Evolutionary conservation across 2,329 filamentous ascomycete species (phyloP).

Genomic region (Hymenoscyphus albidus): DNA sequence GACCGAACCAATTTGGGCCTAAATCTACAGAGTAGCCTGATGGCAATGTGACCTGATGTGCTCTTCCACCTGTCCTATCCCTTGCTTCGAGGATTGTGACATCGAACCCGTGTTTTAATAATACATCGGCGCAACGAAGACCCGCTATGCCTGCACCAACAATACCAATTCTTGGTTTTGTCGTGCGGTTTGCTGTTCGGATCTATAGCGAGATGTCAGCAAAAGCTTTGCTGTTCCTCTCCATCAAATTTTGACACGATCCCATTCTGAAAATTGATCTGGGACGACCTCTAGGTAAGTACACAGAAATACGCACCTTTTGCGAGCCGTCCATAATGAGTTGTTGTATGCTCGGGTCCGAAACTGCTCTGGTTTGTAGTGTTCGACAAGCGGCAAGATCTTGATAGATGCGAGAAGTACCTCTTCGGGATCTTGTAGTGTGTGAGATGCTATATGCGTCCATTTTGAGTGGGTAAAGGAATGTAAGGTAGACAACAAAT

Average conservation of each 20-base stretch:
- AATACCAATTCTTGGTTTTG: conserved; percentile 37
- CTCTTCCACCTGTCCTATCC: conserved; percentile 48
- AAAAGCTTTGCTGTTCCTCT: not conserved
- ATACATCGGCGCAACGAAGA: conserved; percentile 52
- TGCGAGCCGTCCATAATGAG: conserved; percentile 16
- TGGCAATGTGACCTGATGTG: conserved; percentile 27
- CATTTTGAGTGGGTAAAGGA: conserved; percentile 11
- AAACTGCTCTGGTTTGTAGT: conserved; percentile 5
- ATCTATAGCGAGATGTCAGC: conserved; percentile 6
- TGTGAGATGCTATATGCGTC: conserved; percentile 27
- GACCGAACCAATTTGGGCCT: conserved; percentile 29
- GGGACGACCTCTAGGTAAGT: not conserved
- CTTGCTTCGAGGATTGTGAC: conserved; percentile 57
- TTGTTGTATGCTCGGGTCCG: conserved; percentile 11
- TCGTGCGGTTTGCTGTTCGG: conserved; percentile 1
- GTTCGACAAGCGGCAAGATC: conserved; percentile 24
- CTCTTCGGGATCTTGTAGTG: conserved; percentile 23
- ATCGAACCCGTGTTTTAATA: conserved; percentile 48
- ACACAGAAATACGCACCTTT: conserved; percentile 16
- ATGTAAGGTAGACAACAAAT: not conserved
- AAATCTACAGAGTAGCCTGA: conserved; percentile 29
- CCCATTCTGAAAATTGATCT: not conserved
- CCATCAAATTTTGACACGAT: not conserved
- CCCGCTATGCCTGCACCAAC: conserved; percentile 56
- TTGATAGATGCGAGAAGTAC: conserved; percentile 25